Percentiles rank a stretch among this genome's conserved stretches.
phyloP scores from a whole-genome alignment of 2,329 filamentous ascomycete genomes.

The Talaromyces atroroseus region DNA sequence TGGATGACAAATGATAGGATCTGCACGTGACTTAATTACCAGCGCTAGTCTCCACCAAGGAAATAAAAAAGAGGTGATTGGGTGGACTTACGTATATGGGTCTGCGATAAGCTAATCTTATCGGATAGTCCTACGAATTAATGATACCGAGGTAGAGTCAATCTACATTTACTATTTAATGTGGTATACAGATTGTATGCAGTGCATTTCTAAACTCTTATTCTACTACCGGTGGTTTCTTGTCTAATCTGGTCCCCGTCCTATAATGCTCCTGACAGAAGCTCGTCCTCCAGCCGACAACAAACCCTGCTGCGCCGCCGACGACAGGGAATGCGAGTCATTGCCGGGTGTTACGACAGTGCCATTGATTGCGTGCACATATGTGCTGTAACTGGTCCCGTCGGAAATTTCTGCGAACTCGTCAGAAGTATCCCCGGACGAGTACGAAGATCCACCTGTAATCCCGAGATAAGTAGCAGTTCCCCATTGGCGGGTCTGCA shows the following conservation, averaged over 20 bases:
- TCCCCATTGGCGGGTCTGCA: conserved; percentile 27
- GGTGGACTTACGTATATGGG: not conserved
- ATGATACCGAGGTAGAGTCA: not conserved
- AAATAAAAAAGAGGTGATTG: not conserved
- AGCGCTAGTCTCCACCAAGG: not conserved
- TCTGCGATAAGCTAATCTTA: not conserved
- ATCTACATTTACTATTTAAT: no score
- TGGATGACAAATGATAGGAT: not conserved
- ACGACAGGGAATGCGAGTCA: conserved; percentile 1
- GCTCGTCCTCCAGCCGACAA: conserved; percentile 13
- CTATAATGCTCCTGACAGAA: conserved; percentile 30
- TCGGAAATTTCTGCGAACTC: conserved; percentile 20
- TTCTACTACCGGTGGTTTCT: not conserved
- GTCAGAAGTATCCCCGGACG: conserved; percentile 25
- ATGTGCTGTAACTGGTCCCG: conserved; percentile 19
- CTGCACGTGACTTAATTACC: not conserved
- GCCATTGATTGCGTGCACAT: conserved; percentile 24
- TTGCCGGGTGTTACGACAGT: conserved; percentile 20
- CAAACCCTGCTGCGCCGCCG: conserved; percentile 1
- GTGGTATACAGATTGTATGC: no score
- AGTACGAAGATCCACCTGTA: conserved; percentile 21
- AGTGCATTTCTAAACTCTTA: no score
- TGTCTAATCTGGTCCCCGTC: conserved; percentile 25
- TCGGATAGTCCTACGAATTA: not conserved
- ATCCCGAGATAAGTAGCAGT: conserved; percentile 23